Conservation (phyloP, 768 basidiomycete species). For the Bullera alba region DNA sequence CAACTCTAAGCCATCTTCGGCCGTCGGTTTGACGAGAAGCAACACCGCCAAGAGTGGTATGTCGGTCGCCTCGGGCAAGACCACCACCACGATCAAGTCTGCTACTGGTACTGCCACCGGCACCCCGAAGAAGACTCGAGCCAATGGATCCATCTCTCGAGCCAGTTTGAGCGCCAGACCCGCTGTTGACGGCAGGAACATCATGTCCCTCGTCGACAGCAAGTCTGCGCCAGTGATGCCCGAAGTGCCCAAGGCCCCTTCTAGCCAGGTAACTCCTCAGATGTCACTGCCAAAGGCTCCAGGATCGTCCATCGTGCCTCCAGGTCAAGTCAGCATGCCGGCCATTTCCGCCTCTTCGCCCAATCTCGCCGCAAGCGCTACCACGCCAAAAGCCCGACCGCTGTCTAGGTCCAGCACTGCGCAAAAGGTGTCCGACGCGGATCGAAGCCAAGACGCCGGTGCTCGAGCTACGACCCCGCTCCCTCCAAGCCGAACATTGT, state of each 20-base stretch:
- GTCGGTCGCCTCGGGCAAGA: constrained; percentile 16
- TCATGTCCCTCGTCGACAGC: constrained; percentile 36
- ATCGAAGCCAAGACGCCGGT: background rate
- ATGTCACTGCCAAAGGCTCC: constrained; percentile 39
- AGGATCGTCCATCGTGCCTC: constrained; percentile 30
- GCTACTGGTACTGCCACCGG: constrained; percentile 22
- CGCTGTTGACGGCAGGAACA: constrained; percentile 25
- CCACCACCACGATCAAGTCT: constrained; percentile 19
- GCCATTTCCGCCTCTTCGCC: constrained; percentile 13
- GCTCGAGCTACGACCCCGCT: constrained; percentile 30
- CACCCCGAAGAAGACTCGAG: constrained; percentile 19
- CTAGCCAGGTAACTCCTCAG: constrained; percentile 38
- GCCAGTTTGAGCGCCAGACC: constrained; percentile 8
- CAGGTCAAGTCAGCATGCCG: constrained; percentile 6
- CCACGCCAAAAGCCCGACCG: constrained; percentile 3
- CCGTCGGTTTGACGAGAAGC: constrained; percentile 10
- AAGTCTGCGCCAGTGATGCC: constrained; percentile 29
- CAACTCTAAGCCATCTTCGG: constrained; percentile 1
- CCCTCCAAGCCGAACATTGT: constrained; percentile 33
- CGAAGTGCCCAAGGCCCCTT: constrained; percentile 44
- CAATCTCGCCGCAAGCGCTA: background rate
- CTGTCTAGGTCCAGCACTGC: constrained; percentile 17
- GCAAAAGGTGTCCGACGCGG: constrained; percentile 8
- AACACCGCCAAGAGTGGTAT: constrained; percentile 28
- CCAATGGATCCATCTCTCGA: constrained; percentile 25